phyloP scores from a whole-genome alignment of 192 early-diverging fungal species.

The Hyaloraphidium curvatum region DNA sequence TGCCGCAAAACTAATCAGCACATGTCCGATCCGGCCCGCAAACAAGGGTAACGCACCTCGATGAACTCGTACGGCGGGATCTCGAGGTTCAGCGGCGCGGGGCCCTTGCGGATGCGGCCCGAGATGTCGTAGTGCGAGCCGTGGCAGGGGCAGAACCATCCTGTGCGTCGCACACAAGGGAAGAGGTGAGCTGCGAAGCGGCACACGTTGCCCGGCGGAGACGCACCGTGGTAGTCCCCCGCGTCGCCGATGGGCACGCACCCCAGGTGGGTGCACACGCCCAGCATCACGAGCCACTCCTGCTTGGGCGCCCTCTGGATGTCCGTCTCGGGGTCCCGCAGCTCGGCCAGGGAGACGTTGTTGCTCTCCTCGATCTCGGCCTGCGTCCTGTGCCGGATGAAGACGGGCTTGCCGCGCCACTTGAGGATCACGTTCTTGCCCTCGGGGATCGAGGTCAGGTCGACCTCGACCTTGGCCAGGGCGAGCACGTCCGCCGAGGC shows the following conservation, averaged over 20 bases:
- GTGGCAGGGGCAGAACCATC: slow-evolving; percentile 99
- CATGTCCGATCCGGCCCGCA: too few species aligned
- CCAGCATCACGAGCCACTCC: slow-evolving; percentile 93
- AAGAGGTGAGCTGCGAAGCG: slow-evolving; percentile 13
- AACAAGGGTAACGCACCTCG: background rate
- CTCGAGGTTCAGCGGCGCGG: slow-evolving; percentile 95
- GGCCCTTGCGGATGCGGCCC: slow-evolving; percentile 94
- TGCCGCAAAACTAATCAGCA: slow-evolving; percentile 32
- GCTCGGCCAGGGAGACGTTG: slow-evolving; percentile 47
- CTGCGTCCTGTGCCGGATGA: slow-evolving; percentile 86
- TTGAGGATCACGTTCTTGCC: slow-evolving; percentile 95
- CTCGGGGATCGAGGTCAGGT: slow-evolving; percentile 74
- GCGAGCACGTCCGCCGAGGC: slow-evolving; percentile 97
- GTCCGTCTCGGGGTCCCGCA: slow-evolving; percentile 86
- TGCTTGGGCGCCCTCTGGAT: slow-evolving; percentile 72
- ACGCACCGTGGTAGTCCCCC: too few species aligned
- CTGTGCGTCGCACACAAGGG: slow-evolving; percentile 21
- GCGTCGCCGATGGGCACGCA: slow-evolving; percentile 96
- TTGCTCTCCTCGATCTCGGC: slow-evolving; percentile 91
- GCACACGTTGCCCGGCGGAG: too few species aligned
- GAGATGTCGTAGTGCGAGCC: slow-evolving; percentile 99
- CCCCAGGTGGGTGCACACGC: slow-evolving; percentile 73
- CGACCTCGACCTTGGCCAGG: slow-evolving; percentile 92
- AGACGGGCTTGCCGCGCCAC: slow-evolving; percentile 98
- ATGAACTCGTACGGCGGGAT: slow-evolving; percentile 50